Evolutionary conservation across 2,329 filamentous ascomycete species (phyloP), one percentile per base, ranked within the genome.

Genomic region (Mycosphaerella sp.): DNA sequence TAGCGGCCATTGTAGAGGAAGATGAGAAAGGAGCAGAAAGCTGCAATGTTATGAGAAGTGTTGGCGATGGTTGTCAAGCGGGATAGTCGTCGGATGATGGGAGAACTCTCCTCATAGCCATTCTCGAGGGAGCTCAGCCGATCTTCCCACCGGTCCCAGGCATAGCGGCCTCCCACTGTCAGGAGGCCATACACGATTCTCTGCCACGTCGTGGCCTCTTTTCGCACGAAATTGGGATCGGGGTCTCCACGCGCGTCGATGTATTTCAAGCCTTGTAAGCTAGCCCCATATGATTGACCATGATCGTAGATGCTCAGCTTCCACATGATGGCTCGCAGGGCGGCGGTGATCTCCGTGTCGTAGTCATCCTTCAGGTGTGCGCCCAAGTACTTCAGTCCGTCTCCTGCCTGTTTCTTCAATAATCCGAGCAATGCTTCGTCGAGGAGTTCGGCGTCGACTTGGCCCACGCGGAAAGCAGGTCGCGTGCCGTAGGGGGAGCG

Each of bases 291-390:
- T 4, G 87, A 94, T 35, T 93, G 88, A 68, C 95, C 85, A 68
- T 96, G 88, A 69, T 97, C 90, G 93, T 93, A 98, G 52, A 98
- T 84, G 13, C 87, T 89, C 56, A 98, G 79, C 71, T 98, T 98
- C 76, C 96, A 98, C 6, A 98, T 75, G 2, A 89, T 75, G 1
- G 85, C 81, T 41, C 91, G 79, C 50, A 98, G 75, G 0, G 76
- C 79, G 25, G 96, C 77, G 56, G 86, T 77, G 48, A 97, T 91
- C 71, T 97, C 93, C 46, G 87, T 78, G 12, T 84, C 83, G 83
- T 88, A 96, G 64, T 95, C 87, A 67, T 95, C 89, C 52, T 86
- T 81, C 40, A 95, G 71, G 67, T 90, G 81, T 13, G 76, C 84
- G 41, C 86, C 85, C 59, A 90, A 86, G 68, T 95, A 93, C 66